A percentile compares a stretch with the other conserved stretches of the same genome.
Evolutionary conservation across 768 basidiomycete species (phyloP).

Genomic region (Collybia sordida): DNA sequence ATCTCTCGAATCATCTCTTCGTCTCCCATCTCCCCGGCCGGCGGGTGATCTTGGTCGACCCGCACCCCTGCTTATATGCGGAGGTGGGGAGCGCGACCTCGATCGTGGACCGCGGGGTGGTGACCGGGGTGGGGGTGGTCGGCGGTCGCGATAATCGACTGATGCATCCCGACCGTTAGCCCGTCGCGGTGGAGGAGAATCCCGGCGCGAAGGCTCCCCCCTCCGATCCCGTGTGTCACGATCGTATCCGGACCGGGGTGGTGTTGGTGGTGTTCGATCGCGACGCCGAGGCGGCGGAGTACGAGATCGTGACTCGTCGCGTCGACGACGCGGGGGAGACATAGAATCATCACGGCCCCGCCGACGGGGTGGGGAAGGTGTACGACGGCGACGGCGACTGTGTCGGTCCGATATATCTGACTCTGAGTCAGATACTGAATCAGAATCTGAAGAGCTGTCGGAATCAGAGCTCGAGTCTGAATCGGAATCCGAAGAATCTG

Average conservation of each 20-base stretch:
- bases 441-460: constrained; percentile 27
- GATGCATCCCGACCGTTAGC: constrained; percentile 2
- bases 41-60: constrained; percentile 22
- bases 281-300: constrained; percentile 14
- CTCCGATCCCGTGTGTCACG: constrained; percentile 7
- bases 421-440: constrained; percentile 23
- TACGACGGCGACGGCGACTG: constrained; percentile 23
- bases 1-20: constrained; percentile 10
- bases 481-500: constrained; percentile 40
- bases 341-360: constrained; percentile 12
- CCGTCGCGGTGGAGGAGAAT: not conserved
- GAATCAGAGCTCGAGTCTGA: constrained; percentile 32
- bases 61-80: constrained; percentile 17
- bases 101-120: constrained; percentile 7
- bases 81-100: constrained; percentile 22
- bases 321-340: constrained; percentile 4
- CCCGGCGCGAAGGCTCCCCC: constrained; percentile 13
- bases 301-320: constrained; percentile 17
- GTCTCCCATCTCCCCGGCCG: constrained; percentile 7
- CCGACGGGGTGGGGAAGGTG: constrained; percentile 24
- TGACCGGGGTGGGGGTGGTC: not conserved
- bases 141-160: constrained; percentile 7
- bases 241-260: constrained; percentile 19
- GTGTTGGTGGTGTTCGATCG: constrained; percentile 20
- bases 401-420: constrained; percentile 18